A percentile compares a stretch with the other conserved stretches of the same genome.
phyloP scores from a whole-genome alignment of 1,284 basidiomycete genomes.

The Abortiporus biennis region DNA sequence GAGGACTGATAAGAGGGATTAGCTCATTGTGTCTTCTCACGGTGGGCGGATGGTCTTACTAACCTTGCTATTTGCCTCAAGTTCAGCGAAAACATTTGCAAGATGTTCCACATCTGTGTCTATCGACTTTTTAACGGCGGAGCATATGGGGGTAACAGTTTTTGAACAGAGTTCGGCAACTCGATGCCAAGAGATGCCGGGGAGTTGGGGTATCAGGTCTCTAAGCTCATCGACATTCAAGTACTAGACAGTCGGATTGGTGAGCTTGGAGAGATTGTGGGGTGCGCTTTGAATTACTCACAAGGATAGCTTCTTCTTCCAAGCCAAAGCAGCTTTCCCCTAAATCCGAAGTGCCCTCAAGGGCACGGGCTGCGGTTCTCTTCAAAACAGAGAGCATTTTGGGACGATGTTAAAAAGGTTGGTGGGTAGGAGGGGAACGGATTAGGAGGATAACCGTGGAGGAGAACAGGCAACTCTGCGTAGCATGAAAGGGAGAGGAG shows the following conservation, averaged over 20 bases:
- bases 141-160: conserved; percentile 22
- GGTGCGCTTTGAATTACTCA: conserved; percentile 4
- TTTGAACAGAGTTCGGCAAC: conserved; percentile 22
- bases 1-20: too few species aligned
- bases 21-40: too few species aligned
- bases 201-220: conserved; percentile 17
- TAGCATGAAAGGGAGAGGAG: too few species aligned
- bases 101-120: conserved; percentile 24
- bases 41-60: too few species aligned
- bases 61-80: conserved; percentile 7
- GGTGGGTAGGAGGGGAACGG: background rate
- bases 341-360: conserved; percentile 1
- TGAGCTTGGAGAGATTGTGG: background rate
- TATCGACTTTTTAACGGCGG: conserved; percentile 17
- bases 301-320: conserved; percentile 11
- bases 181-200: conserved; percentile 19
- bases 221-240: conserved; percentile 21
- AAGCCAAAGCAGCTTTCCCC: background rate
- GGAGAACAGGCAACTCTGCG: too few species aligned
- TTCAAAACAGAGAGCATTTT: conserved; percentile 12
- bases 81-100: conserved; percentile 18
- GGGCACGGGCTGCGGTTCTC: conserved; percentile 9
- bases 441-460: background rate
- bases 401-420: background rate
- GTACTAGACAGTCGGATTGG: conserved; percentile 12